phyloP scores from a whole-genome alignment of 1,284 basidiomycete genomes.

The Hemileia vastatrix region DNA sequence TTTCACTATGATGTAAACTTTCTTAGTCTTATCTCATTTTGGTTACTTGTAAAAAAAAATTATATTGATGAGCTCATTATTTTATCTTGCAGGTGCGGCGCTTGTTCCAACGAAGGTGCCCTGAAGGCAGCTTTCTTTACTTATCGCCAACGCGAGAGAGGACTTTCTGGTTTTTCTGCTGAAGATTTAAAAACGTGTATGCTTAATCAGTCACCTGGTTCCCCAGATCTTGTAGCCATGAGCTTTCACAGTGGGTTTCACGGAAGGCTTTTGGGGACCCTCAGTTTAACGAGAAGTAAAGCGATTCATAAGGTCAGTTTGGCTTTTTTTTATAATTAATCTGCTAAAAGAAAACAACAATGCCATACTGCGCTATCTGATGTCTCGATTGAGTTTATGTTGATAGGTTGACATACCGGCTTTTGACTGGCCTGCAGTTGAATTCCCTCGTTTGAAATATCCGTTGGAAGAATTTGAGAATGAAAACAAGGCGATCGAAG shows the following conservation, averaged over 20 bases:
- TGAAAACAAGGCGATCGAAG: constrained; percentile 49
- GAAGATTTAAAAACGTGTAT: constrained; percentile 36
- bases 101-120: constrained; percentile 46
- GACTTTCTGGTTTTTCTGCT: constrained; percentile 20
- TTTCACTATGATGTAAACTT: constrained; percentile 39
- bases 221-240: constrained; percentile 49
- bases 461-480: constrained; percentile 47
- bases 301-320: constrained; percentile 46
- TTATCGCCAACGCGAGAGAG: constrained; percentile 46
- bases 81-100: constrained; percentile 10
- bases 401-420: constrained; percentile 50
- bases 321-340: not conserved
- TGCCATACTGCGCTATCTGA: not conserved
- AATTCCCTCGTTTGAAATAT: constrained; percentile 51
- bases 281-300: constrained; percentile 47
- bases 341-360: too few relatives aligned
- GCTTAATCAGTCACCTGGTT: constrained; percentile 44
- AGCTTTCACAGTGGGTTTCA: constrained; percentile 51
- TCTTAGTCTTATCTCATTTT: not conserved
- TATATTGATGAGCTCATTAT: not conserved
- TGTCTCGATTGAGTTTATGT: not conserved
- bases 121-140: constrained; percentile 53
- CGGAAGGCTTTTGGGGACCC: constrained; percentile 49
- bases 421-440: constrained; percentile 52
- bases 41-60: not conserved